A percentile compares a stretch with the other conserved stretches of the same genome.
phyloP scores from a whole-genome alignment of 2,329 filamentous ascomycete genomes.

The Aspergillus fumigatus region DNA sequence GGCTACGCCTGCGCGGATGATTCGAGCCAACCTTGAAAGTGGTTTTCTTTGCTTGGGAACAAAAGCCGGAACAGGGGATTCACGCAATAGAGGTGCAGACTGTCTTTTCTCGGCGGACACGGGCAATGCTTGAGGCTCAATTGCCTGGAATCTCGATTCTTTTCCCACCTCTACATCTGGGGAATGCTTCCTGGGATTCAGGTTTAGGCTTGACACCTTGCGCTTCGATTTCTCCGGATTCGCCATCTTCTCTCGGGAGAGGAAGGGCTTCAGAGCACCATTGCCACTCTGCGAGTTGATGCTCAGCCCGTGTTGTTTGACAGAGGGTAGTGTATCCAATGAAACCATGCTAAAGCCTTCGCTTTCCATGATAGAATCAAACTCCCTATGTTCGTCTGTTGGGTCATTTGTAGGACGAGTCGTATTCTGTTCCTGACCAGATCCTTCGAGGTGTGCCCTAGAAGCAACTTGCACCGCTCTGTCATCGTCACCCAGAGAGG shows the following conservation, averaged over 20 bases:
- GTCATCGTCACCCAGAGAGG: conserved; percentile 36
- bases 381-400: conserved; percentile 43
- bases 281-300: conserved; percentile 26
- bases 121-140: background rate
- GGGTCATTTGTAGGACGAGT: conserved; percentile 25
- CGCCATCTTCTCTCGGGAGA: conserved; percentile 24
- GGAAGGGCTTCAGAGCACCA: conserved; percentile 23
- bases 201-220: conserved; percentile 21
- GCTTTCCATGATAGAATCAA: conserved; percentile 54
- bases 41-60: conserved; percentile 14
- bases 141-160: conserved; percentile 5
- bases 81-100: conserved; percentile 8
- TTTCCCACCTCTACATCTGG: conserved; percentile 11
- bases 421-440: background rate
- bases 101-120: conserved; percentile 2
- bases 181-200: conserved; percentile 10
- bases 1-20: conserved; percentile 36
- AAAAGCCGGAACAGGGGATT: conserved; percentile 4
- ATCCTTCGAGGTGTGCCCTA: background rate
- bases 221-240: conserved; percentile 22
- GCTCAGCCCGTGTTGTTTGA: conserved; percentile 39
- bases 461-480: conserved; percentile 17
- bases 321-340: conserved; percentile 49
- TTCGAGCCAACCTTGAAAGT: conserved; percentile 26
- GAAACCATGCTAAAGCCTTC: conserved; percentile 57